Base-by-base conservation (phyloP, 164 flowering plant genomes). In the Taxillus chinensis region DNA sequence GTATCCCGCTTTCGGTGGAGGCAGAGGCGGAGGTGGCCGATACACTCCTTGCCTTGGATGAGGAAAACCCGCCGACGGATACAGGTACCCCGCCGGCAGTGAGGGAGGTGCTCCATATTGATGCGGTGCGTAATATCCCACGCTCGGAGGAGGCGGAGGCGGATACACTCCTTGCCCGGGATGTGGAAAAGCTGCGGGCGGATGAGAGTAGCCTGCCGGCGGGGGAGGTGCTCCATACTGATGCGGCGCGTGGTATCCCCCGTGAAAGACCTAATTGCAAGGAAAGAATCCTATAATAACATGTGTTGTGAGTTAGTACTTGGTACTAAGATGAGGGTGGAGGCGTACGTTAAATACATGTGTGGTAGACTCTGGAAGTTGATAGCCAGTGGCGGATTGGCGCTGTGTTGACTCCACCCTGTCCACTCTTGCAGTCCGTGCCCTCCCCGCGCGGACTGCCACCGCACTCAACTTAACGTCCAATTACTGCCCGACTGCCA, bases 1-100 rank as follows among this genome's bases (percentile, higher is more conserved):
- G 51, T 75, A 71, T 8, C 69, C 73, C 57, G 68, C 58, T 38
- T 54, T 67, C 1, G 67, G 71, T 4, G 80, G 79, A 45, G 74
- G 74, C 37, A 67, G 78, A 39, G 54, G 39, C 13, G n/a, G n/a
- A n/a, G 64, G 56, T 10, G 62, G 72, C 9, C 74, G 69, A 41
- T 73, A 65, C 15, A 68, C 73, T 72, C 6, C 70, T 65, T 2
- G 59, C 9, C 57, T 67, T 11, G 39, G 46, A 16, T n/a, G 55
- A 13, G 41, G n/a, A 45, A 45, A 42, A 9, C 68, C 68, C 3
- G 39, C 64, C 1, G 73, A 59, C 15, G 60, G 78, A 7, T 67
- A 64, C 55, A 65, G 71, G 37, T 67, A 60, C 5, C 39, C 54
- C 10, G 15, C 65, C 17, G 15, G 39, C 42, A 67, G 51, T 3